phyloP scores from a whole-genome alignment of 176 grass and related monocot species.

The Zoysia japonica region DNA sequence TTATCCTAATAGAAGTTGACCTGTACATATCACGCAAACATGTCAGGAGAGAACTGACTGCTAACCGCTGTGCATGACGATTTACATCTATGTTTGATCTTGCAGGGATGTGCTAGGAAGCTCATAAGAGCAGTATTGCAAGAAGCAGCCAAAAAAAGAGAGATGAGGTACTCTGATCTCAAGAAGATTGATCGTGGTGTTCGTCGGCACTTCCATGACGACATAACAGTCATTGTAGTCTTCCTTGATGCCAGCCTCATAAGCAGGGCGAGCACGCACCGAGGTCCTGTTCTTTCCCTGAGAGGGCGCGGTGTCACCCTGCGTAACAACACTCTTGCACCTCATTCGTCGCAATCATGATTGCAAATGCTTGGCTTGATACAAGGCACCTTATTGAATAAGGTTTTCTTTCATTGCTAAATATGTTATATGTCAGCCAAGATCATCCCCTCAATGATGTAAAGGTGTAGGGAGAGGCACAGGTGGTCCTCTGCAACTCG shows the following conservation, averaged over 20 bases:
- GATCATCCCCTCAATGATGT: constrained; percentile 28
- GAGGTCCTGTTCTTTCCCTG: constrained; percentile 55
- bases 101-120: constrained; percentile 81
- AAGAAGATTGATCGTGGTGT: constrained; percentile 94
- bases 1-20: neutral
- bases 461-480: constrained; percentile 29
- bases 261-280: constrained; percentile 54
- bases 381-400: neutral
- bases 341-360: constrained; percentile 48
- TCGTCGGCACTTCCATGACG: constrained; percentile 91
- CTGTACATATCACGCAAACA: neutral
- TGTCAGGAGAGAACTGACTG: neutral
- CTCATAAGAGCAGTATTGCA: constrained; percentile 72
- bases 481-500: constrained; percentile 12
- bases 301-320: constrained; percentile 65
- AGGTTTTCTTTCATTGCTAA: constrained; percentile 27
- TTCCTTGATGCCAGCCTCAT: constrained; percentile 77
- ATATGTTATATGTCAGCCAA: neutral
- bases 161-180: constrained; percentile 96
- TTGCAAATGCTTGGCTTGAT: neutral
- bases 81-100: constrained; percentile 31
- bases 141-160: constrained; percentile 87
- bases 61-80: neutral
- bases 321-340: constrained; percentile 61
- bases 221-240: constrained; percentile 80